These are phyloP conservation scores for Platismatia glauca DNA, from an alignment of 495 filamentous ascomycete species.

Conservation along the genomic window DNA sequence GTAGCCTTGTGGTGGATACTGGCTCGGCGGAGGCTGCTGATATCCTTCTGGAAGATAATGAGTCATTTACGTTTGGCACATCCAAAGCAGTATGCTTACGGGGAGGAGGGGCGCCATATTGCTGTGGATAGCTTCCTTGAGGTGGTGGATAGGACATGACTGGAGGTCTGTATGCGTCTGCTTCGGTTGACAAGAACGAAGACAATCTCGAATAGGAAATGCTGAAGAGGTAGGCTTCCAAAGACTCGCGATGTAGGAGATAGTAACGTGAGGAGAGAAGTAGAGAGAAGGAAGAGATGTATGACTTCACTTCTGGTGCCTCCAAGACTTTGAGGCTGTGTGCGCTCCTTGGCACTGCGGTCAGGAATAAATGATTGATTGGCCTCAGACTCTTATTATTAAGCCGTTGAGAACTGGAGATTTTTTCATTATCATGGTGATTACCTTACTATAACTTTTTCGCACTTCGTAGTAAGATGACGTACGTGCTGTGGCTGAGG, in stretches of 20 bases:
- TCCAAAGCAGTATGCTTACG: constrained; percentile 5
- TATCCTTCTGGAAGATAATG: constrained; percentile 15
- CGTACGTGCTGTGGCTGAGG: constrained; percentile 5
- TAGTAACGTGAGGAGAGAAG: background rate
- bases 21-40: constrained; percentile 21
- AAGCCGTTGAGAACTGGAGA: no score
- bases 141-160: constrained; percentile 11
- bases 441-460: no score
- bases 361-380: no score
- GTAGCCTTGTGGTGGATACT: constrained; percentile 17
- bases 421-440: no score
- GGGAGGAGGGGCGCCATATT: constrained; percentile 12
- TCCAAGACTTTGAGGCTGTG: background rate
- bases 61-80: background rate
- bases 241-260: background rate
- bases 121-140: constrained; percentile 10
- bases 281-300: background rate
- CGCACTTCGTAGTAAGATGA: no score
- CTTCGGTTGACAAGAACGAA: background rate
- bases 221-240: background rate
- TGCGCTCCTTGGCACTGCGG: background rate
- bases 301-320: background rate
- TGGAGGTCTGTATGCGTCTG: background rate
- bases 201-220: background rate
- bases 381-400: no score